A percentile compares a stretch with the other conserved stretches of the same genome.
Evolutionary conservation across 1,139 yeast genomes (phyloP).

Genomic region (Candida tetrigidarum): DNA sequence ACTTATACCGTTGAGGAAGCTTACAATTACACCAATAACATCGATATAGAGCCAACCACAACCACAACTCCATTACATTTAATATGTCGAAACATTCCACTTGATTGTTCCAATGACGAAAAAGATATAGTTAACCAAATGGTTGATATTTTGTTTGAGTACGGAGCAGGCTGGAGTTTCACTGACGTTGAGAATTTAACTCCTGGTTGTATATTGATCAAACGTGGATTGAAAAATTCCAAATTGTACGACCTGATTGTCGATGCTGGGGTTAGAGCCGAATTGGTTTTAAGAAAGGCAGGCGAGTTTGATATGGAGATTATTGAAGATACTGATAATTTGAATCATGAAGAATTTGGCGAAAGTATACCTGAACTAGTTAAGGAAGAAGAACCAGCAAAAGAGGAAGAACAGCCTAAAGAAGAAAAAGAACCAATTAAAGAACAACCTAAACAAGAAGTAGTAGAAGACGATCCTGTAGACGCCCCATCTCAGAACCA

Average conservation of each 20-base stretch:
- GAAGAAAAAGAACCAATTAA: not conserved
- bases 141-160: constrained; percentile 71
- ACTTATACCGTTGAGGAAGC: constrained; percentile 85
- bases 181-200: constrained; percentile 69
- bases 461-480: constrained; percentile 19
- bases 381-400: constrained; percentile 17
- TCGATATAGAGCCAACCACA: constrained; percentile 44
- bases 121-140: constrained; percentile 50
- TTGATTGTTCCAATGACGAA: constrained; percentile 48
- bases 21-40: constrained; percentile 50
- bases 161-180: constrained; percentile 93
- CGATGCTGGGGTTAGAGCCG: constrained; percentile 92
- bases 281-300: constrained; percentile 74
- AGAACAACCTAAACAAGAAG: not conserved
- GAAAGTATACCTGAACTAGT: constrained; percentile 13
- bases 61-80: constrained; percentile 78
- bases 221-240: constrained; percentile 45
- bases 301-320: constrained; percentile 58
- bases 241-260: constrained; percentile 61
- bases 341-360: constrained; percentile 24
- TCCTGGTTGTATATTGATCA: constrained; percentile 72
- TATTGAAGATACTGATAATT: constrained; percentile 34
- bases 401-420: not conserved
- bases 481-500: constrained; percentile 70
- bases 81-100: constrained; percentile 57